Evolutionary conservation across 192 early-diverging fungal species (phyloP).

Genomic region (Rhizophagus clarus): DNA sequence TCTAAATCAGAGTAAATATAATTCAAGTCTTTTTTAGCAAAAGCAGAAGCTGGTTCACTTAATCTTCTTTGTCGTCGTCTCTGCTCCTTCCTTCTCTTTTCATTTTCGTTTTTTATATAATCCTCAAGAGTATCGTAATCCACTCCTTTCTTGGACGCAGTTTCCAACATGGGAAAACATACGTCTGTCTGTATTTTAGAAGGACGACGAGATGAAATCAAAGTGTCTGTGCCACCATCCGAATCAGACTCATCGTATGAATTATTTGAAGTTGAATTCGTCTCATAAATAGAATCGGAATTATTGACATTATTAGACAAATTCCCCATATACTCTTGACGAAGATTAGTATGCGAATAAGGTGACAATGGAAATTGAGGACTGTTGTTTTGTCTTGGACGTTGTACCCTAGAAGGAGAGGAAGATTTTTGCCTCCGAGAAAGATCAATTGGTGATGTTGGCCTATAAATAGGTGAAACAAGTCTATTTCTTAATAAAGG

Average conservation of each 20-base stretch:
- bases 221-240: slow-evolving; percentile 5
- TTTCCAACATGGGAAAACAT: slow-evolving; percentile 29
- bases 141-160: slow-evolving; percentile 28
- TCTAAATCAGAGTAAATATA: background rate
- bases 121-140: slow-evolving; percentile 47
- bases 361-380: background rate
- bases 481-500: background rate
- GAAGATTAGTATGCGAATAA: background rate
- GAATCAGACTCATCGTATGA: slow-evolving; percentile 30
- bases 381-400: background rate
- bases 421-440: background rate
- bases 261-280: background rate
- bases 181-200: slow-evolving; percentile 11
- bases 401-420: background rate
- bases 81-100: slow-evolving; percentile 17
- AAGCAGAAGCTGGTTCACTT: slow-evolving; percentile 20
- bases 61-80: slow-evolving; percentile 28
- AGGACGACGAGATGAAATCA: background rate
- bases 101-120: slow-evolving; percentile 29
- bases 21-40: background rate
- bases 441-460: background rate
- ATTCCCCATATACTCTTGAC: background rate
- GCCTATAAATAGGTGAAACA: background rate
- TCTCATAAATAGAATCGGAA: slow-evolving; percentile 1
- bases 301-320: background rate